Conservation (phyloP, 768 basidiomycete species). For the Amanita inopinata region DNA sequence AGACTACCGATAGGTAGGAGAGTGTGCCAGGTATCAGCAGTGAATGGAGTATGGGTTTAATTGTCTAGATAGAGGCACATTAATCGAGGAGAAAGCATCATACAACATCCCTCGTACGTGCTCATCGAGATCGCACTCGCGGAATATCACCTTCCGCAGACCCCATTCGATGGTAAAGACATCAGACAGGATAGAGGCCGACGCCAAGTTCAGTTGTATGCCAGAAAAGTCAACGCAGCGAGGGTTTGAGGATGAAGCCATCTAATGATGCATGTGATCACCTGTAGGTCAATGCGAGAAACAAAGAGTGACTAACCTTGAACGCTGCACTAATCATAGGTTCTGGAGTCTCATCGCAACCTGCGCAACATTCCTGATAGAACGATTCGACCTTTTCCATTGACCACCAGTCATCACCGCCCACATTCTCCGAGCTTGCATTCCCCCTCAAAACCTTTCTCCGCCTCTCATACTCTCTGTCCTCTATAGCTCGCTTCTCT, state of each 20-base stretch:
- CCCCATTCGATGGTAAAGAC: conserved; percentile 93
- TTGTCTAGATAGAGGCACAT: conserved; percentile 31
- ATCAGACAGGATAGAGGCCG: conserved; percentile 80
- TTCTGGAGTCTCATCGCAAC: conserved; percentile 65
- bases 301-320: conserved; percentile 38
- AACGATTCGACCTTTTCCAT: conserved; percentile 77
- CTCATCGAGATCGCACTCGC: conserved; percentile 84
- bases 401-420: conserved; percentile 70
- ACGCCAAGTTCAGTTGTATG: conserved; percentile 57
- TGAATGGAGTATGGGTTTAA: conserved; percentile 87
- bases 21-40: conserved; percentile 77
- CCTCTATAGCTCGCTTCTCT: conserved; percentile 75
- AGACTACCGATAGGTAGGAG: conserved; percentile 76
- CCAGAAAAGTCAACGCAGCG: conserved; percentile 75
- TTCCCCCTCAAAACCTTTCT: conserved; percentile 54
- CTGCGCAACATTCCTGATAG: conserved; percentile 77
- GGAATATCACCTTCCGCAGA: conserved; percentile 71
- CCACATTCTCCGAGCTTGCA: conserved; percentile 24
- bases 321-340: conserved; percentile 56
- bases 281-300: neutral
- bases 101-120: conserved; percentile 35
- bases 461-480: conserved; percentile 61
- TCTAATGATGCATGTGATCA: conserved; percentile 22
- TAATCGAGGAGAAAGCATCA: conserved; percentile 1
- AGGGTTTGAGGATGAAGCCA: conserved; percentile 44